A percentile compares a stretch with the other conserved stretches of the same genome.
phyloP scores from a whole-genome alignment of 2,329 filamentous ascomycete species.

The Endoconidiophora laricicola region DNA sequence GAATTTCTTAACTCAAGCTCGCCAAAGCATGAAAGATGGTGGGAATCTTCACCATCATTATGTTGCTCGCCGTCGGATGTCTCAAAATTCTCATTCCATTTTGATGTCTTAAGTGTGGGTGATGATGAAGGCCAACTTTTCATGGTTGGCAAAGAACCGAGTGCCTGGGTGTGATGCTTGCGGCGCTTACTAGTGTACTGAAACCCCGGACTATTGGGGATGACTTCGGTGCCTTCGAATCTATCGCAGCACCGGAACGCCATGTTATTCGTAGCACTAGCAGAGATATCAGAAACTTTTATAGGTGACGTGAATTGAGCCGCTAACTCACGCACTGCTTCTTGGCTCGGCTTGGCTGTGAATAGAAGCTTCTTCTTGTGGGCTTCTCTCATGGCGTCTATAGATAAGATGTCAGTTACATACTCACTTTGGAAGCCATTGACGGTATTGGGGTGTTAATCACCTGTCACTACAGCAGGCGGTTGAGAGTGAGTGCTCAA shows the following conservation, averaged over 20 bases:
- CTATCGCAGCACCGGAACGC: conserved; percentile 8
- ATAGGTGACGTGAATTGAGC: background rate
- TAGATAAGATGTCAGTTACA: too few relatives aligned
- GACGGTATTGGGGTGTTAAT: too few relatives aligned
- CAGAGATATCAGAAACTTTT: background rate
- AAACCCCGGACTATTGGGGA: conserved; percentile 10
- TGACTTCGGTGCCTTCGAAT: conserved; percentile 10
- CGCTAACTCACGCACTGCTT: background rate
- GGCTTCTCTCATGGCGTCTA: background rate
- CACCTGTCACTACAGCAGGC: too few relatives aligned
- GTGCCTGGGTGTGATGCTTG: background rate
- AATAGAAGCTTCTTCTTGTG: background rate
- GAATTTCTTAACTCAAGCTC: conserved; percentile 6
- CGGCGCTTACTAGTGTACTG: conserved; percentile 9
- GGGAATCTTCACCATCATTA: too few relatives aligned
- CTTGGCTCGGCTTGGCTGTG: background rate
- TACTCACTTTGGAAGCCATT: too few relatives aligned
- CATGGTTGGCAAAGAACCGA: conserved; percentile 5
- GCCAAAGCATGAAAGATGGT: conserved; percentile 7
- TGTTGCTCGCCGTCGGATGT: background rate
- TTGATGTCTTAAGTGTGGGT: too few relatives aligned
- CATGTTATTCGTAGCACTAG: background rate
- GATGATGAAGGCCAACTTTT: background rate
- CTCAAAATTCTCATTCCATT: background rate
- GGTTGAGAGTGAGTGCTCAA: too few relatives aligned